Conservation (phyloP, 176 grass and related monocot species). For the Guadua angustifolia region DNA sequence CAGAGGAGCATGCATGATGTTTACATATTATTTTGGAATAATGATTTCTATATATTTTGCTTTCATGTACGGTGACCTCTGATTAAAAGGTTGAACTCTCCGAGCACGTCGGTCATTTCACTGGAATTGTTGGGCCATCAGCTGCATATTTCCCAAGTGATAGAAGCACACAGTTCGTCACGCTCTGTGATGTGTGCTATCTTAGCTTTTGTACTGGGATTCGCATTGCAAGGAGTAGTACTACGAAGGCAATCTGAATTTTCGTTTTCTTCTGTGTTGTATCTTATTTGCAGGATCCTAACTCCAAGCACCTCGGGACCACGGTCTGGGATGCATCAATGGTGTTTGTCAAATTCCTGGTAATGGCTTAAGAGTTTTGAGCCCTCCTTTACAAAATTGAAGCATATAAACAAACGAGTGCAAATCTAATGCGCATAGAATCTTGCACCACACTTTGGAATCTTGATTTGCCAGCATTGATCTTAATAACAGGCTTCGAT, state of each 20-base stretch:
- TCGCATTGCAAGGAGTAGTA: not conserved
- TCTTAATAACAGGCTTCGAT: not conserved
- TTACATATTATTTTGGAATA: too few relatives aligned
- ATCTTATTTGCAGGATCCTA: slow-evolving; percentile 68
- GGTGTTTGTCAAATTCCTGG: slow-evolving; percentile 95
- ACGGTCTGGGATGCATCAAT: slow-evolving; percentile 98
- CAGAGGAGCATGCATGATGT: too few relatives aligned
- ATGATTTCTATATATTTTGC: not conserved
- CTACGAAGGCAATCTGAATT: slow-evolving; percentile 17
- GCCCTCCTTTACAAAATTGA: not conserved
- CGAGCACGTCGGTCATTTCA: slow-evolving; percentile 77
- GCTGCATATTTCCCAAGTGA: slow-evolving; percentile 83
- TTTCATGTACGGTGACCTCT: not conserved
- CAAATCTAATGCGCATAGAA: not conserved
- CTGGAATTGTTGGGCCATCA: slow-evolving; percentile 78
- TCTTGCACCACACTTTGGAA: not conserved
- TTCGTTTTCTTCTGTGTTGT: not conserved
- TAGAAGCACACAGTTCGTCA: not conserved
- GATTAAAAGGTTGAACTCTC: slow-evolving; percentile 75
- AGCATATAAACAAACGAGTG: not conserved
- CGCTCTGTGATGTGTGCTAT: not conserved
- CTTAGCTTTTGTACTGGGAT: not conserved
- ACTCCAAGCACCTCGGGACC: slow-evolving; percentile 89
- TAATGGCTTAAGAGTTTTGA: slow-evolving; percentile 32
- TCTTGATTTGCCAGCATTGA: slow-evolving; percentile 2